Base-by-base conservation (phyloP, 2,329 filamentous ascomycete genomes). In the Monilinia laxa region DNA sequence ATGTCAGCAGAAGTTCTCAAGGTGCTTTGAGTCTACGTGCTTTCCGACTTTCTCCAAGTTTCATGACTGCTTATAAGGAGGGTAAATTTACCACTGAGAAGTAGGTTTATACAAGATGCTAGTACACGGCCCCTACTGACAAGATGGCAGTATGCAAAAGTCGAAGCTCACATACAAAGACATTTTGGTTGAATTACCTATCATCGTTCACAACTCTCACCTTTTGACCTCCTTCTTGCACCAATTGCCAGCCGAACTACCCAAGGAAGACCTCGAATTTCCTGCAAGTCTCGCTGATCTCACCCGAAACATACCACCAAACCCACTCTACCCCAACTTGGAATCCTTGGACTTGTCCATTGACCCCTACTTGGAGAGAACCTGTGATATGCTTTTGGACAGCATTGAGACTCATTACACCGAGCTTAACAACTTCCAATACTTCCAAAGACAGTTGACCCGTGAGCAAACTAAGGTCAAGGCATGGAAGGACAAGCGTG, bases 341-440 rank as follows among this genome's bases (percentile, higher is more conserved):
- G 93, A 97, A 76, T 75, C 75, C 54, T 88, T 99, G 67, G 92
- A 97, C 74, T 88, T 99, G 70, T 92, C 90, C 71, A 96, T 98
- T 79, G 95, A 99, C 78, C 95, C 95, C 42, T 97, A 96, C 85
- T 88, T 99, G 58, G 94, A 98, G 85, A 97, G 97, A 87, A 97
- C 94, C 63, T 97, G 93, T 81, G 94, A 99, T 77, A 87, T 97
- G 73, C 87, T 99, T 67, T 88, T 98, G 70, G 95, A 99, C 77
- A 93, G 90, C 83, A 97, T 99, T 78, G 95, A 99, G 84, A 90
- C 90, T 66, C 95, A 99, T 84, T 95, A 98, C 82, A 97, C 93
- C 68, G 95, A 99, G 81, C 90, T 96, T 78, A 98, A 98, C 87
- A 99, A 99, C 86, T 95, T 96, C 83, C 93, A 97, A 80, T 92